Conservation (phyloP, 2,329 filamentous ascomycete species). For the Ceratocystis ficicola region DNA sequence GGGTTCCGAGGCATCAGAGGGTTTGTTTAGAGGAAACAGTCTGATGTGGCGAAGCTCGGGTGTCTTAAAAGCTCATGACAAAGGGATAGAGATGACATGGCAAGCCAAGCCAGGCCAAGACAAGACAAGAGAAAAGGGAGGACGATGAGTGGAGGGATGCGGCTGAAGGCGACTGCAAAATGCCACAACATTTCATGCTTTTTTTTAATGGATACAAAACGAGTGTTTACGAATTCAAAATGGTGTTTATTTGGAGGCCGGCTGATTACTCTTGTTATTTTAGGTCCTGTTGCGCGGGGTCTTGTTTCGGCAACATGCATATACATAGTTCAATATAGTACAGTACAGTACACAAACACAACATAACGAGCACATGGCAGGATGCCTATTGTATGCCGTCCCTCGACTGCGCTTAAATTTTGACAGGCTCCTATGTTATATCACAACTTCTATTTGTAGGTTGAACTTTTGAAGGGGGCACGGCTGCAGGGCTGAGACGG, state of each 20-base stretch:
- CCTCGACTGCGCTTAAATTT: background rate
- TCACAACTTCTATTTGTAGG: constrained; percentile 1
- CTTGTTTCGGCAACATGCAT: constrained; percentile 2
- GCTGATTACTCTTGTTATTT: background rate
- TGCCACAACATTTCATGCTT: background rate
- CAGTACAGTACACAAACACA: too few relatives aligned
- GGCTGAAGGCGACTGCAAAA: background rate
- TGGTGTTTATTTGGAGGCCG: background rate
- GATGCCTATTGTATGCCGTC: background rate
- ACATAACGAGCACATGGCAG: background rate
- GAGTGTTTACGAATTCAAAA: constrained; percentile 7
- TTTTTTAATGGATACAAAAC: constrained; percentile 7
- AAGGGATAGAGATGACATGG: background rate
- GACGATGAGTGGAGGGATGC: background rate
- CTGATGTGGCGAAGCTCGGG: background rate
- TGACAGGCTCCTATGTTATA: background rate
- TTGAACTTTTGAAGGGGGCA: background rate
- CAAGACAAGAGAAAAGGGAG: background rate
- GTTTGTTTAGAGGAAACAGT: constrained; percentile 23
- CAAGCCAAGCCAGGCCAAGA: background rate
- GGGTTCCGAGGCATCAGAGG: constrained; percentile 29
- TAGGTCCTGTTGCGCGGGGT: background rate
- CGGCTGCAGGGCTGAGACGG: background rate
- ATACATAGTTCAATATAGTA: background rate
- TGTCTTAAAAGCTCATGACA: background rate